Evolutionary conservation across 495 filamentous ascomycete genomes (phyloP).

Genomic region (Penicillium egyptiacum): DNA sequence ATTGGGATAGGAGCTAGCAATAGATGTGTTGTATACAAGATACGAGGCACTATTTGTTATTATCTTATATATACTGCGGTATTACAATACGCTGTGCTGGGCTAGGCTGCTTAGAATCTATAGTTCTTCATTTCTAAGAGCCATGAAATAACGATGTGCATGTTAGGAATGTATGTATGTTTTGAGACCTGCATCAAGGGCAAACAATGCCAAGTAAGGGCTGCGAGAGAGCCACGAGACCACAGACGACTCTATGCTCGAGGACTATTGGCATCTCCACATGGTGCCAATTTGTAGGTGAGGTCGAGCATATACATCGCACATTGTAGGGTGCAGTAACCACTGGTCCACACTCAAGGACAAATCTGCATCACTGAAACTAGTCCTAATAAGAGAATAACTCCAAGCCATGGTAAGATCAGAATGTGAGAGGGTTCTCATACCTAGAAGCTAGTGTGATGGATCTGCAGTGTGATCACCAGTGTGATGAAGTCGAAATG

Average conservation of each 20-base stretch:
- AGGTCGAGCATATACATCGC: background rate
- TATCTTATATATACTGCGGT: too few species aligned
- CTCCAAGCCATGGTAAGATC: background rate
- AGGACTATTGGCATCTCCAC: background rate
- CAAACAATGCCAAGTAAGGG: slow-evolving; percentile 19
- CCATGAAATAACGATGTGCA: background rate
- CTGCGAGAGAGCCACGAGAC: background rate
- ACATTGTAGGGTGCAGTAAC: background rate
- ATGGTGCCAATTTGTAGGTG: background rate
- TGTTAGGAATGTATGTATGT: slow-evolving; percentile 1
- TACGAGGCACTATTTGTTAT: too few species aligned
- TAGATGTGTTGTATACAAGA: background rate
- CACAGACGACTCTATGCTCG: background rate
- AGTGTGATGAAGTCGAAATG: background rate
- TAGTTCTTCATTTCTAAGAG: background rate
- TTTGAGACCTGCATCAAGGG: slow-evolving; percentile 12
- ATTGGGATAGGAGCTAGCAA: background rate
- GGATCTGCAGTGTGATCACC: background rate
- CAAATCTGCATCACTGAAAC: background rate
- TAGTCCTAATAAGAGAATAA: background rate
- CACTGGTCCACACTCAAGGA: background rate
- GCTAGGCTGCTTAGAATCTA: background rate
- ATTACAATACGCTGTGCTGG: too few species aligned
- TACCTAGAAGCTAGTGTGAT: background rate
- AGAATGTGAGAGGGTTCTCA: background rate